Evolutionary conservation across 148 eudicot genomes (phyloP), one percentile per base, ranked within the genome.

Genomic region (Vaccinium macrocarpon): DNA sequence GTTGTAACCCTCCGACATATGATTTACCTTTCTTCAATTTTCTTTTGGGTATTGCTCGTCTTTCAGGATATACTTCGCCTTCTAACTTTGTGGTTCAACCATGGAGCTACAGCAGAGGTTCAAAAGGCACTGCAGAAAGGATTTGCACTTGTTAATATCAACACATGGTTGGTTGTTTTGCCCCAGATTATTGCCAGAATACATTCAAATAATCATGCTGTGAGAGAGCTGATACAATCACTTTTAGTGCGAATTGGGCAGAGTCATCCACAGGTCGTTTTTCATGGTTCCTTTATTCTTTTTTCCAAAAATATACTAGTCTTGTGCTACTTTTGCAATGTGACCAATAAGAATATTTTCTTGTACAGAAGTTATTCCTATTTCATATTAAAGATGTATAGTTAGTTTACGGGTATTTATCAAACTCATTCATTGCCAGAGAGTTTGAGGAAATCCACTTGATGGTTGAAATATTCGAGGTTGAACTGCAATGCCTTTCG

Each of bases 111-210:
- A 21, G 83, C 89, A 29, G 99, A 97, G 85, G 99, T 97, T 88
- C 99, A 97, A 86, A 86, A 49, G 88, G 99, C 99, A 86, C 88
- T 97, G 35, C 93, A 93, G 66, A 93, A 72, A 82, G 98, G 99
- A 85, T 97, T 97, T 91, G 85, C 91, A 32, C 94, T 90, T 86
- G 98, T 97, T 76, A 97, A 93, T 88, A 97, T 97, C 87, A 93
- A 97, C 87, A 97, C 99, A 23, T 97, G 99, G 99, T 91, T 95
- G 88, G 99, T 91, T 88, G 99, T 97, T 87, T 90, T 97, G 81
- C 99, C 99, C 81, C 98, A 97, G 87, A 95, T 95, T 74, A 97
- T 97, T 87, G 99, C 98, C 50, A 90, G 98, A 68, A 97, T 97
- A 89, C 99, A 97, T 89, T 97, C 99, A 68, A 95, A 97, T 86